Evolutionary conservation across 73 alveolate genomes (phyloP).

Genomic region (Halteria grandinella): DNA sequence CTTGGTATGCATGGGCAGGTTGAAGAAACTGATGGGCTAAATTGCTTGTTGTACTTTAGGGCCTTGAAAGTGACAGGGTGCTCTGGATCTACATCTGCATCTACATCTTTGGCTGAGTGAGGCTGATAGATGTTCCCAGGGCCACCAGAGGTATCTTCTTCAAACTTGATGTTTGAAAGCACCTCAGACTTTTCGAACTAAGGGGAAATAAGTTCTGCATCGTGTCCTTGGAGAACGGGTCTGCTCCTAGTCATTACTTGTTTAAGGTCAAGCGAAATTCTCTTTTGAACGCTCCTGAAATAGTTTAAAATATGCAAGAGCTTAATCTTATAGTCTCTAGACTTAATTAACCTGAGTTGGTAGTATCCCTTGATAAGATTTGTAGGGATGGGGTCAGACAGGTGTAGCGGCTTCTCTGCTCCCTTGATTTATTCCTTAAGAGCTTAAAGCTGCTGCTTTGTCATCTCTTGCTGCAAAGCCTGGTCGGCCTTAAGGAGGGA

Average conservation of each 20-base stretch:
- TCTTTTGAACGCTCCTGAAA: slow-evolving; percentile 46
- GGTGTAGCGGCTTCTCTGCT: slow-evolving; percentile 41
- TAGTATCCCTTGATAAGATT: slow-evolving; percentile 53
- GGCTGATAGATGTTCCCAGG: slow-evolving; percentile 30
- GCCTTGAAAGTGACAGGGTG: slow-evolving; percentile 46
- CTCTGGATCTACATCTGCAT: background rate
- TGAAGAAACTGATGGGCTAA: slow-evolving; percentile 7
- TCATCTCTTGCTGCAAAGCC: too few species aligned
- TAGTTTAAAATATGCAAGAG: slow-evolving; percentile 46
- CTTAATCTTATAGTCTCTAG: slow-evolving; percentile 40
- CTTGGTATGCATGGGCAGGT: slow-evolving; percentile 54
- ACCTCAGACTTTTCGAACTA: too few species aligned
- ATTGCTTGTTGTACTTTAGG: slow-evolving; percentile 25
- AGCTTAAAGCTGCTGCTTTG: too few species aligned
- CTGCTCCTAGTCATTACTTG: slow-evolving; percentile 23
- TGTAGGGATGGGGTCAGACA: slow-evolving; percentile 44
- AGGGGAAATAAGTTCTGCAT: slow-evolving; percentile 32
- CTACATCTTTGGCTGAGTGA: slow-evolving; percentile 12
- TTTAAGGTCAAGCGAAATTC: slow-evolving; percentile 40
- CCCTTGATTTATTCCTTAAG: slow-evolving; percentile 1
- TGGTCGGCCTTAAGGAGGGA: slow-evolving; percentile 11
- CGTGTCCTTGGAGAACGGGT: too few species aligned
- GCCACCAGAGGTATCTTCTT: too few species aligned
- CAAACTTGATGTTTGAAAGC: too few species aligned
- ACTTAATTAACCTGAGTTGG: slow-evolving; percentile 14